Evolutionary conservation across 139 green algal species (phyloP).

Genomic region (Closterium sp.): DNA sequence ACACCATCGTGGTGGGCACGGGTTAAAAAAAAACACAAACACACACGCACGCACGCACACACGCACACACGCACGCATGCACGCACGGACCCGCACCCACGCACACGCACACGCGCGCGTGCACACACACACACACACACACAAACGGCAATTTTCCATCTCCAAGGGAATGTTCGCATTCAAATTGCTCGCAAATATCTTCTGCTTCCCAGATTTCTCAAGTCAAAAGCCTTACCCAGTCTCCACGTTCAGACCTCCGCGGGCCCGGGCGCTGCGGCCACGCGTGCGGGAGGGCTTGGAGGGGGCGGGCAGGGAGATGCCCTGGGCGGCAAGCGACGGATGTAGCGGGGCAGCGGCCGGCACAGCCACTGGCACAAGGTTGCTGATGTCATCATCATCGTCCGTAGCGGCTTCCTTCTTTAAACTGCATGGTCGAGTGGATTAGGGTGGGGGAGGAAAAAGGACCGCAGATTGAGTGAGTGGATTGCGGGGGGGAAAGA

Average conservation of each 20-base stretch:
- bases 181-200: no score
- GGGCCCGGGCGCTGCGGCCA: neutral
- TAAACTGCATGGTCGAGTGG: neutral
- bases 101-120: no score
- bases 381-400: constrained; percentile 29
- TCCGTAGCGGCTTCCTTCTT: neutral
- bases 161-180: no score
- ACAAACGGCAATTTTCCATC: no score
- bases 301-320: neutral
- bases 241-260: neutral
- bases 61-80: no score
- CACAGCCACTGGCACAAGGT: constrained; percentile 5
- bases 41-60: no score
- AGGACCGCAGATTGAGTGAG: neutral
- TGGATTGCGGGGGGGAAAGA: neutral
- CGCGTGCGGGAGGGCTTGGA: neutral
- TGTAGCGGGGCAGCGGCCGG: neutral
- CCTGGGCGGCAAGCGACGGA: neutral
- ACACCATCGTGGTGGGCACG: no score
- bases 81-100: no score
- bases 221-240: neutral
- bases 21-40: no score
- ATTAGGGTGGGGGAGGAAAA: neutral
- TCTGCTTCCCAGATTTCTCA: no score
- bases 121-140: no score